Percentiles rank a stretch among this genome's conserved stretches.
These are phyloP conservation scores for Penicillium sp. DNA, from an alignment of 2,329 filamentous ascomycete genomes.

Conservation along the genomic window DNA sequence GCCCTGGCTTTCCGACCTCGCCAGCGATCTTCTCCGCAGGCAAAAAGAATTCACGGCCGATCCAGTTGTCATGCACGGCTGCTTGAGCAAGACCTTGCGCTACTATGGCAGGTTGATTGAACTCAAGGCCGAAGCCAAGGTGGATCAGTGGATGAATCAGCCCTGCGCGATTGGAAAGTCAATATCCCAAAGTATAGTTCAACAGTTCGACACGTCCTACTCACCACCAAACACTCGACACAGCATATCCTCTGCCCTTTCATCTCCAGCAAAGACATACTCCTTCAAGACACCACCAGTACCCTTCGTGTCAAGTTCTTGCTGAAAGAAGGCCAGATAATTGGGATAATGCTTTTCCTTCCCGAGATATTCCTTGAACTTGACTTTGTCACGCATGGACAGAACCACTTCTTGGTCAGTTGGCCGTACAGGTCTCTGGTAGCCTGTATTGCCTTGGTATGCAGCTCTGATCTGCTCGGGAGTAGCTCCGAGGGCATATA, in stretches of 20 bases:
- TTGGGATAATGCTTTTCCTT: slow-evolving; percentile 67
- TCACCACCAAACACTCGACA: slow-evolving; percentile 66
- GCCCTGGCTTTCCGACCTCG: slow-evolving; percentile 29
- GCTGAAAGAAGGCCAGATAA: slow-evolving; percentile 75
- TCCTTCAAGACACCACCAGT: slow-evolving; percentile 65
- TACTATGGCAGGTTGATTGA: slow-evolving; percentile 76
- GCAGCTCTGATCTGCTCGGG: slow-evolving; percentile 60
- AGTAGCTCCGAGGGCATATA: slow-evolving; percentile 73
- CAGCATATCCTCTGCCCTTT: slow-evolving; percentile 68
- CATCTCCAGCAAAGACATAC: slow-evolving; percentile 68
- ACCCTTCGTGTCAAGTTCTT: slow-evolving; percentile 66
- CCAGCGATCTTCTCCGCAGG: slow-evolving; percentile 37
- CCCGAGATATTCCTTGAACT: slow-evolving; percentile 63
- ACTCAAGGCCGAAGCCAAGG: slow-evolving; percentile 82
- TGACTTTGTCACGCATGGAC: slow-evolving; percentile 58
- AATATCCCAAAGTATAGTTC: too few species aligned
- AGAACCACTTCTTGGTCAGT: slow-evolving; percentile 54
- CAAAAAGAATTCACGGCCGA: slow-evolving; percentile 54
- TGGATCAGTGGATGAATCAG: slow-evolving; percentile 82
- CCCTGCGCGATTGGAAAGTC: slow-evolving; percentile 42
- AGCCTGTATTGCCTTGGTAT: slow-evolving; percentile 65
- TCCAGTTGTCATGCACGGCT: slow-evolving; percentile 65
- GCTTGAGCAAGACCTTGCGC: slow-evolving; percentile 78
- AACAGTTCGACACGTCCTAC: slow-evolving; percentile 5
- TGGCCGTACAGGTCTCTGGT: slow-evolving; percentile 61